Evolutionary conservation across 768 basidiomycete genomes (phyloP), one percentile per base, ranked within the genome.

Genomic region (Scleroderma citrinum): DNA sequence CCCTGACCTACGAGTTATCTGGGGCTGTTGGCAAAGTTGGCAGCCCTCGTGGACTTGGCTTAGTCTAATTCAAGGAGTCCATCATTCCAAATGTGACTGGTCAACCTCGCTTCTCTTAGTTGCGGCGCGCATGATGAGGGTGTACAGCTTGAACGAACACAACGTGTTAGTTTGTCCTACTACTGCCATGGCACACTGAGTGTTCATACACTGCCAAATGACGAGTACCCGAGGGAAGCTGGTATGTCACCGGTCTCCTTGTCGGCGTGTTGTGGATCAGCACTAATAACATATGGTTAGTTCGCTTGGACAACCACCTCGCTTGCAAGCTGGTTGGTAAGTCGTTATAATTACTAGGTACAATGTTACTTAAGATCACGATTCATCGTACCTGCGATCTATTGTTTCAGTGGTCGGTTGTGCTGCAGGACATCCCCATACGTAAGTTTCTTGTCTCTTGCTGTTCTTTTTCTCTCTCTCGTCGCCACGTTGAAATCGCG

Each of bases 401-500:
- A 49, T 50, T 58, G 13, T 6, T 37, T 14, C 20, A 39, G 26
- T 31, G 7, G 30, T 21, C 13, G 13, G 14, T 24, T 17, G n/a
- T n/a, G 37, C 48, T 44, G 17, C 32, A 31, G 48, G 40, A 30
- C n/a, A 19, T 7, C 16, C 35, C 17, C 34, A 42, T 64, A 63
- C 62, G 63, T 63, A 65, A 63, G 52, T n/a, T 47, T 11, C 47
- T 34, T 23, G 37, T 24, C 29, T 50, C 38, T 2, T 39, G 12
- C 26, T 29, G 8, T 29, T 29, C 26, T 4, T 35, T 37, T 38
- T 20, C 21, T 6, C 8, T 24, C 32, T 24, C 19, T 44, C 49
- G 42, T 37, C 44, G 46, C 59, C 62, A 65, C 61, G 62, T 52
- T 53, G 56, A 58, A 45, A 30, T 47, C 50, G 51, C 60, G 39